Conservation (phyloP, 495 filamentous ascomycete species). For the Amniculicola lignicola region DNA sequence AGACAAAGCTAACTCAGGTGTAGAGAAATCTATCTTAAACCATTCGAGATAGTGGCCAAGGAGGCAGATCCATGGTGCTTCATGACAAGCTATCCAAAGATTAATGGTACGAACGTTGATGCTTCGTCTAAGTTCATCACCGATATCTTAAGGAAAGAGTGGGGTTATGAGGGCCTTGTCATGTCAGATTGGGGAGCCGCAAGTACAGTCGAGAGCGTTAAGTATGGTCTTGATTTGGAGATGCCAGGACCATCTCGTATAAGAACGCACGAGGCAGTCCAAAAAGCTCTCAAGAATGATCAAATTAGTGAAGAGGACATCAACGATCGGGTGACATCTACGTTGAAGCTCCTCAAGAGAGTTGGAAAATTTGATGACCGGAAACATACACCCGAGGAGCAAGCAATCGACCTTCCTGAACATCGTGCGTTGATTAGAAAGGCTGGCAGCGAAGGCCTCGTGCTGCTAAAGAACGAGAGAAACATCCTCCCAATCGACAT, state of each 20-base stretch:
- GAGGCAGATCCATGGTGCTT: conserved; percentile 60
- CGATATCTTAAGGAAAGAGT: conserved; percentile 62
- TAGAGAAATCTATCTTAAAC: conserved; percentile 66
- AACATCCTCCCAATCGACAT: conserved; percentile 2
- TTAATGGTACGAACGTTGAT: conserved; percentile 65
- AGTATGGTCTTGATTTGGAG: conserved; percentile 7
- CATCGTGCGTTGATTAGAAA: conserved; percentile 6
- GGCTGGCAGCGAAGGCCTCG: conserved; percentile 24
- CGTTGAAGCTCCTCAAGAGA: not conserved
- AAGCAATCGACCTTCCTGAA: conserved; percentile 5
- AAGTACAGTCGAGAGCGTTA: conserved; percentile 5
- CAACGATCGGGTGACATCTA: not conserved
- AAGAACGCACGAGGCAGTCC: not conserved
- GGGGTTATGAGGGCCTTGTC: conserved; percentile 63
- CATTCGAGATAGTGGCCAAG: conserved; percentile 65
- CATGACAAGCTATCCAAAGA: conserved; percentile 47
- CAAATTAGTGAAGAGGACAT: not conserved
- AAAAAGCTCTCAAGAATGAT: conserved; percentile 1
- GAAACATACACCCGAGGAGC: not conserved
- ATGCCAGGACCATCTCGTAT: conserved; percentile 8
- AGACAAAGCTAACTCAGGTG: conserved; percentile 33
- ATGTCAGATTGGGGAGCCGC: conserved; percentile 63
- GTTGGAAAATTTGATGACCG: conserved; percentile 6
- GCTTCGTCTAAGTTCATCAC: conserved; percentile 60
- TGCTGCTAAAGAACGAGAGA: conserved; percentile 31